Percentiles rank a stretch among this genome's conserved stretches.
These are phyloP conservation scores for Salix caprea DNA, from an alignment of 345 rosid genomes.

Conservation along the genomic window DNA sequence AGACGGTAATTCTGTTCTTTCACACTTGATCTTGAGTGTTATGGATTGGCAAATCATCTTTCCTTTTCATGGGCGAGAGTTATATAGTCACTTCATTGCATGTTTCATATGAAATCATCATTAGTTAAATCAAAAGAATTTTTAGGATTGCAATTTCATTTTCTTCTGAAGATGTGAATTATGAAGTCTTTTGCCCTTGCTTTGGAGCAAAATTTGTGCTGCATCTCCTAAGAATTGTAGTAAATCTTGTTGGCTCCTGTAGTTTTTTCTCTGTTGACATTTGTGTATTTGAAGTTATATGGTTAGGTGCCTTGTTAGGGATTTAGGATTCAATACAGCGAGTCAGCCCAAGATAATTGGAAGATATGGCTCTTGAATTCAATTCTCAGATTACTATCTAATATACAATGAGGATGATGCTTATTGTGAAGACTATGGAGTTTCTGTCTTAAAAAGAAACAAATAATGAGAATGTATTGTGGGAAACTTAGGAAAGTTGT, in stretches of 20 bases:
- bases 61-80: background rate
- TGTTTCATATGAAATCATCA: background rate
- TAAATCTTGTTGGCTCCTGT: background rate
- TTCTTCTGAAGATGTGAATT: background rate
- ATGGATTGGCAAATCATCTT: background rate
- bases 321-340: background rate
- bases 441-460: background rate
- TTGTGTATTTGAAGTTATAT: background rate
- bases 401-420: background rate
- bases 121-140: background rate
- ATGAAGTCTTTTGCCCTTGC: background rate
- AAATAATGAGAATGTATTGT: background rate
- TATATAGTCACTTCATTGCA: background rate
- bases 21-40: background rate
- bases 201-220: background rate
- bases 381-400: background rate
- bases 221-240: background rate
- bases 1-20: conserved; percentile 11
- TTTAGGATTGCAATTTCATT: background rate
- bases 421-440: background rate
- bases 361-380: background rate
- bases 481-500: background rate
- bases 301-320: background rate
- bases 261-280: background rate
- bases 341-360: background rate